Evolutionary conservation across 305 asterid species (phyloP).

Genomic region (Ilex paraguariensis): DNA sequence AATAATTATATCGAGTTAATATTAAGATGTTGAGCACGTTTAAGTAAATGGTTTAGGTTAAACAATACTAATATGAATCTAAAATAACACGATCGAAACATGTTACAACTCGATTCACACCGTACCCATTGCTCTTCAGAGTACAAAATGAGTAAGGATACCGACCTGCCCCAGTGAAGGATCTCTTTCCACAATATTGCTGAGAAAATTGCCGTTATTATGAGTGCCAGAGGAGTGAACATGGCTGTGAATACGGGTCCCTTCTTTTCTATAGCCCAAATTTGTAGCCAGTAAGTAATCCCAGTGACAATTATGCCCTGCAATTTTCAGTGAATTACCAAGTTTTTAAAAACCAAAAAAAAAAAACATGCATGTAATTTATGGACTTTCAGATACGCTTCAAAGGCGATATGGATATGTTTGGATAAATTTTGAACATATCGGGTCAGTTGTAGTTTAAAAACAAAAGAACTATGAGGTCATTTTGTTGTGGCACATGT

Average conservation of each 20-base stretch:
- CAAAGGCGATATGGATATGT: not conserved
- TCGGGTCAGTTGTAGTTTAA: not conserved
- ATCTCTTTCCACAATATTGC: constrained; percentile 52
- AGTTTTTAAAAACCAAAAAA: not conserved
- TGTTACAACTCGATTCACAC: too few species aligned
- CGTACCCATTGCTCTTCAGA: too few species aligned
- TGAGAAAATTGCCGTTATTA: constrained; percentile 52
- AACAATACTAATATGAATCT: too few species aligned
- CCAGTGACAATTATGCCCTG: constrained; percentile 77
- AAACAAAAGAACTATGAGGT: too few species aligned
- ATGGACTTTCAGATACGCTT: not conserved
- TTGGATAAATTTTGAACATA: not conserved
- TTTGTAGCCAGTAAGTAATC: constrained; percentile 45
- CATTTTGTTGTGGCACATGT: too few species aligned
- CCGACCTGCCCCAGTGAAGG: constrained; percentile 54
- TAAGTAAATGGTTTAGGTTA: too few species aligned
- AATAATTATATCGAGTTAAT: too few species aligned
- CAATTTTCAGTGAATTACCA: not conserved
- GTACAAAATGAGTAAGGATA: not conserved
- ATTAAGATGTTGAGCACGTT: too few species aligned
- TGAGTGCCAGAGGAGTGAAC: constrained; percentile 57
- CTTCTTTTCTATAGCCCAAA: constrained; percentile 59
- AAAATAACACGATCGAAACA: too few species aligned
- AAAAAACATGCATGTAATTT: not conserved
- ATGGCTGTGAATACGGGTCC: constrained; percentile 63